Evolutionary conservation across 129 eudicot species (phyloP).

Genomic region (Sambucus nigra): DNA sequence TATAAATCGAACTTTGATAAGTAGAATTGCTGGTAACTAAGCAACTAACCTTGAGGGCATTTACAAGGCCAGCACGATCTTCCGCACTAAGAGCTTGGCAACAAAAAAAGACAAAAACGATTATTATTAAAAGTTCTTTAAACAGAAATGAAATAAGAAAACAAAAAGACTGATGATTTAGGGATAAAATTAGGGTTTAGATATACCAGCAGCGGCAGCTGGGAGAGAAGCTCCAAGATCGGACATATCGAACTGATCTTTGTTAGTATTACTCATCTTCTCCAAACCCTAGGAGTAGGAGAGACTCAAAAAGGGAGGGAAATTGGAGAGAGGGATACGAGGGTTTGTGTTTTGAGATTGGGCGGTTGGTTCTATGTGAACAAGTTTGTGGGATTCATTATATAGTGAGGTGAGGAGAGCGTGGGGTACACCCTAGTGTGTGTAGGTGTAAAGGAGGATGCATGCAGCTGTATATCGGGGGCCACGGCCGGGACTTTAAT

Average conservation of each 20-base stretch:
- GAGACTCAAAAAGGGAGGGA: constrained; percentile 6
- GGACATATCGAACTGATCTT: constrained; percentile 49
- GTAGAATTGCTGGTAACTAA: too few relatives aligned
- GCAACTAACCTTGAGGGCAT: constrained; percentile 72
- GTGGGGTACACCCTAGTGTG: too few relatives aligned
- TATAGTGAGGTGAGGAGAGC: neutral
- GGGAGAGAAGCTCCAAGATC: constrained; percentile 64
- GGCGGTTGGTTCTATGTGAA: too few relatives aligned
- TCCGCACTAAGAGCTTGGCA: constrained; percentile 60
- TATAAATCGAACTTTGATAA: too few relatives aligned
- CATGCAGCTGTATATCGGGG: too few relatives aligned
- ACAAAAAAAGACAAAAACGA: neutral
- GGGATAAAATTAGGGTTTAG: neutral
- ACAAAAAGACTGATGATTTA: constrained; percentile 1
- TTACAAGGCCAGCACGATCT: constrained; percentile 84
- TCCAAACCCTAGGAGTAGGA: constrained; percentile 7
- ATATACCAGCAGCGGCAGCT: constrained; percentile 69
- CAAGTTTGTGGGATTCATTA: neutral
- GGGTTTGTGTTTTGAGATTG: neutral
- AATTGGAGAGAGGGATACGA: neutral
- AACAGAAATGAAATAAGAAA: neutral
- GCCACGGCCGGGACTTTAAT: too few relatives aligned
- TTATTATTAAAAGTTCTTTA: neutral
- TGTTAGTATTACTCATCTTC: constrained; percentile 40
- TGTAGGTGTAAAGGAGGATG: too few relatives aligned